Base-by-base conservation (phyloP, 306 rosid genomes). In the Fagus crenata region DNA sequence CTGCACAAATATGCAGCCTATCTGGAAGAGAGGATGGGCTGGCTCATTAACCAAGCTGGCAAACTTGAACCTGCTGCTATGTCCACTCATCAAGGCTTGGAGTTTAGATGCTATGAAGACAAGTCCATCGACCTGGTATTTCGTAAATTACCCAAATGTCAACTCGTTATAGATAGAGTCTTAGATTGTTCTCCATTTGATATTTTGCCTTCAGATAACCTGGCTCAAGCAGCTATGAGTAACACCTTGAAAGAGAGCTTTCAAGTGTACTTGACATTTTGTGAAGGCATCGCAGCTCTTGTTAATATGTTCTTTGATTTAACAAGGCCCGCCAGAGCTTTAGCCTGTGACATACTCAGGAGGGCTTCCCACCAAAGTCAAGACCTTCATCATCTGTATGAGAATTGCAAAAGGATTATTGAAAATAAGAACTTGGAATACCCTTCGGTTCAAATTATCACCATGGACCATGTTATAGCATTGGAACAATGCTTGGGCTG, bases 21-120 rank as follows among this genome's bases (percentile, higher is more conserved):
- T 78, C 87, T 89, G 77, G 81, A 84, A 82, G 92, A 86, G 60
- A 80, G 92, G 78, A 82, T 89, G 90, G 80, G 79, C 36, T 89
- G 92, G 92, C 73, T 78, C 13, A 86, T 89, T 33, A 89, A 89
- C 76, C 92, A 86, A 84, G 92, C 90, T 15, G 92, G 92, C 35
- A 89, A 82, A 72, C 92, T 89, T 39, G 89, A 89, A 31, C 92
- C 90, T 2, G 51, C 51, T 22, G 60, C 71, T 4, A 67, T 84
- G 85, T 82, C 88, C 14, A 9, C 51, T 46, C 51, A 46, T 7
- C 81, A 82, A 76, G 87, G 88, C 32, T 70, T 82, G 56, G 87
- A 83, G 28, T 88, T 83, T 67, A 33, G 88, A 18, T 69, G 88
- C 49, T 89, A 89, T 14, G 85, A 86, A 72, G 92, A 89, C 22